Conservation (phyloP, 257 asterid genomes). For the Solanum sitiens region DNA sequence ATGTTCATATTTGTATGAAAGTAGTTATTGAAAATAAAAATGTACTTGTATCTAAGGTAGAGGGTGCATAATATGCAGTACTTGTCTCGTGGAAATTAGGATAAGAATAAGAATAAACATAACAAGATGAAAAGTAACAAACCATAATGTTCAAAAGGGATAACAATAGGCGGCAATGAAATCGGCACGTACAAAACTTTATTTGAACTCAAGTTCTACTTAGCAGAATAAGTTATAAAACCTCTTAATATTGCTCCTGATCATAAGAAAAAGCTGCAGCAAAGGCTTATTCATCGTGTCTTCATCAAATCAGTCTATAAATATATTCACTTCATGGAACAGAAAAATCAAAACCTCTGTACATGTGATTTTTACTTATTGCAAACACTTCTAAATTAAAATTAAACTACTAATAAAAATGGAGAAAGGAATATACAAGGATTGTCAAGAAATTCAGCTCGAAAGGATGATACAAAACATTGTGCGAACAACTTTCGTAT, state of each 20-base stretch:
- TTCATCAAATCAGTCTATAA: too few species aligned
- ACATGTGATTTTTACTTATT: too few species aligned
- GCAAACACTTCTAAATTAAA: background rate
- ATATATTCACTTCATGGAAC: too few species aligned
- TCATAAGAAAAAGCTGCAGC: too few species aligned
- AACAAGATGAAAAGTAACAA: constrained; percentile 15
- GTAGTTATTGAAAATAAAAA: too few species aligned
- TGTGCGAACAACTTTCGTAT: background rate
- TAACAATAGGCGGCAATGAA: constrained; percentile 70
- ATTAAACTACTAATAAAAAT: background rate
- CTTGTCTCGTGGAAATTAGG: background rate
- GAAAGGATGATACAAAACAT: background rate
- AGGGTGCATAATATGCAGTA: background rate
- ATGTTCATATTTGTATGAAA: too few species aligned
- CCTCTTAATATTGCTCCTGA: too few species aligned
- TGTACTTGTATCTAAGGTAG: too few species aligned
- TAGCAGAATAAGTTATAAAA: too few species aligned
- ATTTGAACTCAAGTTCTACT: constrained; percentile 35
- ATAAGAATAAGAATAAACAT: background rate
- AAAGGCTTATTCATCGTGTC: too few species aligned
- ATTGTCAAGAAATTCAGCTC: background rate
- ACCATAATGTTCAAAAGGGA: constrained; percentile 29
- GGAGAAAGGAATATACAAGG: background rate
- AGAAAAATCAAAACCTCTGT: too few species aligned
- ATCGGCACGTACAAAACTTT: constrained; percentile 44